Conservation (phyloP, 768 basidiomycete genomes). For the Suillus clintonianus region DNA sequence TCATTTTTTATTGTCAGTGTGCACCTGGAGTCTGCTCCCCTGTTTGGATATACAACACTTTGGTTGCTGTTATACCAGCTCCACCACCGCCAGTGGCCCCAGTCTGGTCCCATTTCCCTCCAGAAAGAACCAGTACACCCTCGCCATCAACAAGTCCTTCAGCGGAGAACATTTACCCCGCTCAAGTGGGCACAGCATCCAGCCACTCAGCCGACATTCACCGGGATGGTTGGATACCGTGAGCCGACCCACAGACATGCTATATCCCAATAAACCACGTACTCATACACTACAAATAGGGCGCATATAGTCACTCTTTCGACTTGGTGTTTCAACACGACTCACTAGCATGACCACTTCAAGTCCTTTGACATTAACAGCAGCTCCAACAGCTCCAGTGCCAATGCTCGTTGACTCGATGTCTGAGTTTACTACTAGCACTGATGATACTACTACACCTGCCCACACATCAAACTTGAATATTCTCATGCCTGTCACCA, state of each 20-base stretch:
- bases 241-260: slow-evolving; percentile 25
- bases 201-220: slow-evolving; percentile 11
- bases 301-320: no score
- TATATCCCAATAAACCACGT: slow-evolving; percentile 20
- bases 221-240: slow-evolving; percentile 32
- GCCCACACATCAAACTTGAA: no score
- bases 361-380: no score
- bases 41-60: slow-evolving; percentile 19
- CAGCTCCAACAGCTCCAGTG: no score
- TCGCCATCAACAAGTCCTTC: slow-evolving; percentile 8
- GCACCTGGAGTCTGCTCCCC: slow-evolving; percentile 31
- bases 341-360: no score
- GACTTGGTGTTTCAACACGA: no score
- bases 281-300: no score
- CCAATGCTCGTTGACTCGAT: no score
- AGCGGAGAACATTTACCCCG: slow-evolving; percentile 28
- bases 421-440: no score
- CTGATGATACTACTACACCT: no score
- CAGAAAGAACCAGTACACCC: slow-evolving; percentile 6
- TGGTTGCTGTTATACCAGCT: slow-evolving; percentile 21
- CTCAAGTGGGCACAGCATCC: slow-evolving; percentile 26
- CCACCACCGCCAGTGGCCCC: slow-evolving; percentile 17
- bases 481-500: no score
- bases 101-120: slow-evolving; percentile 12
- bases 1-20: slow-evolving; percentile 14